Evolutionary conservation across 768 basidiomycete genomes (phyloP).

Genomic region (Tephrocybe sp.): DNA sequence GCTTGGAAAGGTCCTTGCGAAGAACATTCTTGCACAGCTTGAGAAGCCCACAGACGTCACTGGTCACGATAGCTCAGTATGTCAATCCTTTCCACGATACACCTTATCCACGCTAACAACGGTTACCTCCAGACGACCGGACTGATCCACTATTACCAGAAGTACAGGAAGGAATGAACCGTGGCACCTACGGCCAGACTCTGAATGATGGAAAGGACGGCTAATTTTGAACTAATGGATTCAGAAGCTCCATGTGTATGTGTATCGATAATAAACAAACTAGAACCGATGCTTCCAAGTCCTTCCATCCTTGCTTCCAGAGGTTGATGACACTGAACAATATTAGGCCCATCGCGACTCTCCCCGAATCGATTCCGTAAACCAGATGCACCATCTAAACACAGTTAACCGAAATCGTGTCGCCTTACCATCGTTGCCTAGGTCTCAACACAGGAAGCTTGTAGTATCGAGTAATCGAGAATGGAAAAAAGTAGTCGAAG

Average conservation of each 20-base stretch:
- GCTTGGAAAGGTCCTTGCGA: slow-evolving; percentile 95
- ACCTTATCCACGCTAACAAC: background rate
- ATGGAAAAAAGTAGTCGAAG: no score
- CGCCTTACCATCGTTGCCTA: no score
- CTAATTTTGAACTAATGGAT: background rate
- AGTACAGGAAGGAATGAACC: slow-evolving; percentile 69
- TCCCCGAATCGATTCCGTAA: no score
- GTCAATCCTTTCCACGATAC: slow-evolving; percentile 21
- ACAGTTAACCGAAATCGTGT: no score
- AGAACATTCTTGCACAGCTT: slow-evolving; percentile 91
- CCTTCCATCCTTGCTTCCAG: no score
- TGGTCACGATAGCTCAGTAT: slow-evolving; percentile 85
- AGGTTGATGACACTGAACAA: no score
- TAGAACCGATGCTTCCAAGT: background rate
- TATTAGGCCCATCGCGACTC: no score
- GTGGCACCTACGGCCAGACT: background rate
- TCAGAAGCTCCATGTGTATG: background rate
- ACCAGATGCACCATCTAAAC: no score
- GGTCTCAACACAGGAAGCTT: no score
- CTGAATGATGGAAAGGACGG: background rate
- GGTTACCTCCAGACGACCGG: slow-evolving; percentile 80
- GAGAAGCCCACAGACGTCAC: slow-evolving; percentile 74
- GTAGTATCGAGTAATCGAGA: no score
- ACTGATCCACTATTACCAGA: slow-evolving; percentile 96
- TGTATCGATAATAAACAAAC: background rate